Percentiles rank a stretch among this genome's conserved stretches.
phyloP scores from a whole-genome alignment of 140 eudicot genomes.

The Bidens hawaiensis region DNA sequence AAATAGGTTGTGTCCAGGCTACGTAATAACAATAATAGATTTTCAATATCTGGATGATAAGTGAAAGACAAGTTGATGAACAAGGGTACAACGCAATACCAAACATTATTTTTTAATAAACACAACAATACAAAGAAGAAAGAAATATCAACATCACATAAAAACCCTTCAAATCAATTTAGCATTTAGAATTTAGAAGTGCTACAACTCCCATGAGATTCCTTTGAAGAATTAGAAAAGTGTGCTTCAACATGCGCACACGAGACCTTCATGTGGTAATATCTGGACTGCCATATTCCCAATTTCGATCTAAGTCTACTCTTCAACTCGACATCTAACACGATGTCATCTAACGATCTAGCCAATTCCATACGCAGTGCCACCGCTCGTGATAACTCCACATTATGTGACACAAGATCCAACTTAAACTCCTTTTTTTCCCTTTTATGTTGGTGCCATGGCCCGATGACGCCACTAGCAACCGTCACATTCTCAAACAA shows the following conservation, averaged over 20 bases:
- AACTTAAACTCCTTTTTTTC: slow-evolving; percentile 33
- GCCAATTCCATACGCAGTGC: slow-evolving; percentile 39
- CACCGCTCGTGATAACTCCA: slow-evolving; percentile 24
- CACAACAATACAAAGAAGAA: neutral
- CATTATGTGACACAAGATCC: slow-evolving; percentile 39
- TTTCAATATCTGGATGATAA: too few relatives aligned
- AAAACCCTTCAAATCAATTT: slow-evolving; percentile 16
- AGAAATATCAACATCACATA: slow-evolving; percentile 46
- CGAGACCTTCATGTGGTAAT: slow-evolving; percentile 36
- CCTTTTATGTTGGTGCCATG: slow-evolving; percentile 55
- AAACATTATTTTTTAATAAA: neutral
- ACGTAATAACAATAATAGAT: too few relatives aligned
- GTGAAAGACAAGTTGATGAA: too few relatives aligned
- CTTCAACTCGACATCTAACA: slow-evolving; percentile 46
- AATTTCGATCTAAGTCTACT: slow-evolving; percentile 51
- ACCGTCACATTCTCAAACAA: slow-evolving; percentile 35
- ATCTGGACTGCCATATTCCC: slow-evolving; percentile 49
- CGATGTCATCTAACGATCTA: slow-evolving; percentile 37
- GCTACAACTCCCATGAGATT: slow-evolving; percentile 22
- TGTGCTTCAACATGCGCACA: slow-evolving; percentile 46
- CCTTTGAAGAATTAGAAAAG: slow-evolving; percentile 34
- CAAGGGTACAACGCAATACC: too few relatives aligned
- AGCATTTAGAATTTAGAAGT: slow-evolving; percentile 27
- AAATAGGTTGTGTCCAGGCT: too few relatives aligned
- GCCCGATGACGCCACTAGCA: slow-evolving; percentile 35